These are phyloP conservation scores for Sistotremastrum niveocremeum DNA, from an alignment of 768 basidiomycete genomes.

Conservation along the genomic window DNA sequence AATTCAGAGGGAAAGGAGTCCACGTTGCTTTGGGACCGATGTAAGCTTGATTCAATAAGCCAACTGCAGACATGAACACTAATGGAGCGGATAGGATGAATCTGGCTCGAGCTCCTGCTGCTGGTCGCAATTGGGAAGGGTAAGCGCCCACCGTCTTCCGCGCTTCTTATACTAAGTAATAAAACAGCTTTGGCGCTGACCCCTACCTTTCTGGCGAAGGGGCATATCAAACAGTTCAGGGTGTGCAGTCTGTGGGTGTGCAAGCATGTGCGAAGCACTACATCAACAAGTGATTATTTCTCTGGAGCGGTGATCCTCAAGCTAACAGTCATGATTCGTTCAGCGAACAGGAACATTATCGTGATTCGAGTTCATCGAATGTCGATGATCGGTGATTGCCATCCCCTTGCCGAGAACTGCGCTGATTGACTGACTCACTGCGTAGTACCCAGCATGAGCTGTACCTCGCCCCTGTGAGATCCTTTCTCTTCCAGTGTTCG, in stretches of 20 bases:
- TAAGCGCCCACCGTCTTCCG: conserved; percentile 9
- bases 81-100: conserved; percentile 21
- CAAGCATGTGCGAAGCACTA: conserved; percentile 29
- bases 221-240: conserved; percentile 38
- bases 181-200: conserved; percentile 32
- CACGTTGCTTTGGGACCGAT: conserved; percentile 40
- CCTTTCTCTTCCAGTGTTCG: no score
- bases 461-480: conserved; percentile 35
- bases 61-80: background rate
- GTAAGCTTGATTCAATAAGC: conserved; percentile 13
- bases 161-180: no score
- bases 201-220: conserved; percentile 41
- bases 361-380: conserved; percentile 20
- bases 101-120: conserved; percentile 30
- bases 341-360: conserved; percentile 25
- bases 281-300: conserved; percentile 5
- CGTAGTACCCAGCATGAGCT: conserved; percentile 34
- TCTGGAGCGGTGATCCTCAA: background rate
- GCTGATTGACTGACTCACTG: background rate
- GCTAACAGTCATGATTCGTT: background rate
- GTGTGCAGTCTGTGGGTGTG: conserved; percentile 40
- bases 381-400: conserved; percentile 24
- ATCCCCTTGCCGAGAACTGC: background rate
- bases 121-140: conserved; percentile 42
- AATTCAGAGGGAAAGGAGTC: conserved; percentile 49